Evolutionary conservation across 768 basidiomycete species (phyloP), one percentile per base, ranked within the genome.

Genomic region (Mycena alexandri): DNA sequence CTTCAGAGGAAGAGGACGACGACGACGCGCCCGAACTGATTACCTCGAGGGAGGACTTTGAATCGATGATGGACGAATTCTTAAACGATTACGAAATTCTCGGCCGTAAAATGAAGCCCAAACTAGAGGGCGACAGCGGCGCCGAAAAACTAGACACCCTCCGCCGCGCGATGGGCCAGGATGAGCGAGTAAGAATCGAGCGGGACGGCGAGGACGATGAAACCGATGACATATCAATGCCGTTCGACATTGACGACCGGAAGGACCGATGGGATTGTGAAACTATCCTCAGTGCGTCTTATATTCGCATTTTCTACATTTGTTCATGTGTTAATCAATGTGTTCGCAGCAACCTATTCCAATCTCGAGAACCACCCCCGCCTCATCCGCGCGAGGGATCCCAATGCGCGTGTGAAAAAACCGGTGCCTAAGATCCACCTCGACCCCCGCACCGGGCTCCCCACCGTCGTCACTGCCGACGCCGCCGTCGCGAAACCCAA

Each of bases 321-420:
- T 36, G 17, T 47, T 21, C 44, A 3, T 43, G 29, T 52, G 19
- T 57, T 70, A 51, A 65, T 65, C 68, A 71, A 70, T 50, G n/a
- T 48, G n/a, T 47, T 55, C 34, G 21, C 74, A 98, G 97, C 93
- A 11, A 98, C 96, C 12, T 96, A 96, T 76, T 92, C 95, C n/a
- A 99, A 98, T 75, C 84, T 98, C 9, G 98, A 98, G 77, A 99
- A 99, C 74, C 98, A 99, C 76, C 98, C 98, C 0, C 88, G 91
- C 11, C 81, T 98, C 36, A 96, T 99, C 65, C 86, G 89, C 25
- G 88, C 90, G 21, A 83, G 90, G 38, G 84, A 88, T 65, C 74
- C 79, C 44, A 55, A 70, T 22, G 34, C 17, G 10, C 47, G 38
- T 43, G 59, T 29, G 24, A 63, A 61, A 33, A 84, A 82, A 73